Evolutionary conservation across 192 early-diverging fungal species (phyloP).

Genomic region (Podila minutissima): DNA sequence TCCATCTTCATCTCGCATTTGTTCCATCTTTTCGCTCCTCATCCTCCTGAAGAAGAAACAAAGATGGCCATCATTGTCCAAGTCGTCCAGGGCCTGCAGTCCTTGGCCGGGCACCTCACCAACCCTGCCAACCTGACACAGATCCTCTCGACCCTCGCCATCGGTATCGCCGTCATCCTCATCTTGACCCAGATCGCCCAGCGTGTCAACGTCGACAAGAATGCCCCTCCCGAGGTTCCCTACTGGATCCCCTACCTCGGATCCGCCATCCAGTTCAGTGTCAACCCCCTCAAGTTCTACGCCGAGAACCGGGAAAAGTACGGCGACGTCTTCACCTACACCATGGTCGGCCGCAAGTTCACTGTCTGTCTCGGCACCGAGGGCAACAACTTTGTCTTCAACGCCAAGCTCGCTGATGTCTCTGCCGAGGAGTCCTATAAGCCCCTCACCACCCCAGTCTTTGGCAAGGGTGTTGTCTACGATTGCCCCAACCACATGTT

Average conservation of each 20-base stretch:
- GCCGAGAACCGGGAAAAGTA: slow-evolving; percentile 82
- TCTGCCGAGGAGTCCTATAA: slow-evolving; percentile 95
- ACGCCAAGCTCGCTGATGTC: slow-evolving; percentile 85
- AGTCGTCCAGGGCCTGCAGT: slow-evolving; percentile 43
- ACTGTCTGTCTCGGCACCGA: slow-evolving; percentile 90
- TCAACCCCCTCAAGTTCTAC: slow-evolving; percentile 90
- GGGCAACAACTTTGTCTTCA: slow-evolving; percentile 98
- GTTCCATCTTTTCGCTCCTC: slow-evolving; percentile 2
- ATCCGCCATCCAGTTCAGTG: slow-evolving; percentile 86
- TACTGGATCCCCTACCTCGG: slow-evolving; percentile 92
- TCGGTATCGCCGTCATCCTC: slow-evolving; percentile 41
- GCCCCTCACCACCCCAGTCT: slow-evolving; percentile 92
- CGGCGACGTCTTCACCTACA: slow-evolving; percentile 93
- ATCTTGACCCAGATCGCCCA: slow-evolving; percentile 45
- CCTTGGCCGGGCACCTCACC: slow-evolving; percentile 35
- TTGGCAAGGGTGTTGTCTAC: slow-evolving; percentile 96
- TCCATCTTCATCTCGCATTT: not conserved
- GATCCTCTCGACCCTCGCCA: slow-evolving; percentile 32
- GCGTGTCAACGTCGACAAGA: slow-evolving; percentile 50
- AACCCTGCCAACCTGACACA: slow-evolving; percentile 51
- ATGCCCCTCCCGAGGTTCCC: slow-evolving; percentile 75
- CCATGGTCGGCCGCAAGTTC: slow-evolving; percentile 91
- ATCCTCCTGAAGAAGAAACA: not conserved
- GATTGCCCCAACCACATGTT: slow-evolving; percentile 91
- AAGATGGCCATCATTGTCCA: slow-evolving; percentile 53